Percentiles rank a stretch among this genome's conserved stretches.
Evolutionary conservation across 352 stramenopile species (phyloP).

Genomic region (Phytophthora ohioensis): DNA sequence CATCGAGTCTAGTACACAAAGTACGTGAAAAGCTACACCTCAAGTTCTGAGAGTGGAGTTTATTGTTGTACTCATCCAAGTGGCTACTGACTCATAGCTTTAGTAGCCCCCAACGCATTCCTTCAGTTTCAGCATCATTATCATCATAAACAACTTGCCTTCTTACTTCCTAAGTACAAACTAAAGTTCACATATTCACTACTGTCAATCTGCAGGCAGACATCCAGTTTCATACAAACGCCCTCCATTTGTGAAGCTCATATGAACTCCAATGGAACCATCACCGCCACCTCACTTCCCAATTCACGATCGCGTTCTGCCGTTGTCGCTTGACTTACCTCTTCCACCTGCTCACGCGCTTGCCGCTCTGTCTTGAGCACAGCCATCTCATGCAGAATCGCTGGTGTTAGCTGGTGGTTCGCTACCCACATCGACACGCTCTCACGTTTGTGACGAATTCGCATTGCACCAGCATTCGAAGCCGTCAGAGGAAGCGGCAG

Average conservation of each 20-base stretch:
- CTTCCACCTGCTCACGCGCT: not conserved
- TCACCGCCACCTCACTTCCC: not conserved
- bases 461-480: slow-evolving; percentile 42
- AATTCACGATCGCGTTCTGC: not conserved
- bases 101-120: too few species aligned
- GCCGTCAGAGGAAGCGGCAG: slow-evolving; percentile 45
- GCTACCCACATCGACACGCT: slow-evolving; percentile 44
- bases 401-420: slow-evolving; percentile 21
- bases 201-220: not conserved
- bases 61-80: too few species aligned
- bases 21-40: too few species aligned
- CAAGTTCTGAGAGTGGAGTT: too few species aligned
- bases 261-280: not conserved
- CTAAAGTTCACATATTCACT: not conserved
- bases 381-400: slow-evolving; percentile 27
- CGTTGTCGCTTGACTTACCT: not conserved
- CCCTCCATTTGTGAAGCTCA: not conserved
- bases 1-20: too few species aligned
- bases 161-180: too few species aligned
- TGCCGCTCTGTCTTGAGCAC: slow-evolving; percentile 19
- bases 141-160: too few species aligned
- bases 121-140: too few species aligned
- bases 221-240: not conserved
- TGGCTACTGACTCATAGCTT: too few species aligned
- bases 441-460: slow-evolving; percentile 13